Base-by-base conservation (phyloP, 2,329 filamentous ascomycete genomes). In the Venturia effusa region DNA sequence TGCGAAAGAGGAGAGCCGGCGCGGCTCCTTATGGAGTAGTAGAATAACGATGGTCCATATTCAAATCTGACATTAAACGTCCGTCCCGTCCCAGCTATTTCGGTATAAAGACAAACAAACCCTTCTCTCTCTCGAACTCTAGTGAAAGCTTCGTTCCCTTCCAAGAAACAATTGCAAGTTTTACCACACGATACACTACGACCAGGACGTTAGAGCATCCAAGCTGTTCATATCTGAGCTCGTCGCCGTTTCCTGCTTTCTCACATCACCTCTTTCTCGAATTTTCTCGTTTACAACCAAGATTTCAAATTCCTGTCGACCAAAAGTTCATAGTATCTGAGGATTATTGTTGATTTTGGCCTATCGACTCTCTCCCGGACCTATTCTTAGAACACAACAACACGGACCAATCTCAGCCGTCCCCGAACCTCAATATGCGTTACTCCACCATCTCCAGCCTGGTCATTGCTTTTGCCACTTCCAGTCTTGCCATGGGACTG, bases 151-250 rank as follows among this genome's bases (percentile, higher is more conserved):
- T 34, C 2, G 30, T 27, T 30, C 22, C 51, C 51, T 57, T 34
- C 32, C 30, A n/a, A 57, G 51, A 57, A 57, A 57, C 51, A 57
- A 57, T 37, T 57, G 51, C 51, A 57, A 57, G 51, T 57, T 57
- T 57, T 57, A 57, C 51, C 51, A 57, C 27, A 37, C 51, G 51
- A 57, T 34, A 34, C 27, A 57, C 51, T 4, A 57, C 51, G 51
- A 57, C 51, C 51, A 30, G 51, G 51, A 57, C 51, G 51, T 34
- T 30, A 34, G 30, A 57, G 30, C 51, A 57, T 57, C 51, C 30
- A 57, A 34, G 51, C 51, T 57, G 51, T 57, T 51, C 27, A 57
- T 57, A 57, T 57, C 34, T 57, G 51, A 57, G 51, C 30, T 2
- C n/a, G 19, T 30, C 13, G 51, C 51, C 51, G 51, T 57, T 57